phyloP scores from a whole-genome alignment of 2,329 filamentous ascomycete genomes.

The Penicillium crustosum region DNA sequence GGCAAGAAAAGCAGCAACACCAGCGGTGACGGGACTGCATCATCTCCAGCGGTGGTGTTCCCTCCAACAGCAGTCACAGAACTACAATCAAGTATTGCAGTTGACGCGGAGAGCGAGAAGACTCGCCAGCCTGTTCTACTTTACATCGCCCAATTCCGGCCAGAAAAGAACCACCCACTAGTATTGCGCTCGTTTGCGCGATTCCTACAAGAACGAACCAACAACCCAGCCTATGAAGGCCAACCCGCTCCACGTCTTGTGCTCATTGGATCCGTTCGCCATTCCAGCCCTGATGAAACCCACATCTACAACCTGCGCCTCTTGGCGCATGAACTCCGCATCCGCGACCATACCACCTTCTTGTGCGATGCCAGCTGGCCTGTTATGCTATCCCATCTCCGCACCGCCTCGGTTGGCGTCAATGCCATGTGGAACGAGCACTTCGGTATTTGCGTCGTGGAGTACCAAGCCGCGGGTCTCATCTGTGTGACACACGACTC shows the following conservation, averaged over 20 bases:
- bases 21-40: constrained; percentile 33
- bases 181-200: constrained; percentile 81
- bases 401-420: constrained; percentile 76
- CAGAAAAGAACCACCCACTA: constrained; percentile 92
- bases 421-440: constrained; percentile 99
- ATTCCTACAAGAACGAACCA: constrained; percentile 61
- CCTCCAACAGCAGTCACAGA: constrained; percentile 90
- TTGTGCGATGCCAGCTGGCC: constrained; percentile 88
- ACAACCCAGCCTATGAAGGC: constrained; percentile 49
- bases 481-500: constrained; percentile 92
- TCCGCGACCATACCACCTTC: constrained; percentile 83
- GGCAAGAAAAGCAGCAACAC: constrained; percentile 43
- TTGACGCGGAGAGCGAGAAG: constrained; percentile 68
- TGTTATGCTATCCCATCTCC: constrained; percentile 76
- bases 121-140: constrained; percentile 71
- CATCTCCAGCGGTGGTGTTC: constrained; percentile 67
- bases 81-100: constrained; percentile 70
- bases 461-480: constrained; percentile 93
- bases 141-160: constrained; percentile 96
- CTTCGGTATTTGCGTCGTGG: constrained; percentile 96
- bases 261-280: constrained; percentile 88
- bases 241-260: constrained; percentile 63
- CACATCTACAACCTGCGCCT: constrained; percentile 83
- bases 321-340: constrained; percentile 78
- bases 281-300: constrained; percentile 54